Conservation (phyloP, 2,329 filamentous ascomycete species). For the Chaetomiaceae sp. region DNA sequence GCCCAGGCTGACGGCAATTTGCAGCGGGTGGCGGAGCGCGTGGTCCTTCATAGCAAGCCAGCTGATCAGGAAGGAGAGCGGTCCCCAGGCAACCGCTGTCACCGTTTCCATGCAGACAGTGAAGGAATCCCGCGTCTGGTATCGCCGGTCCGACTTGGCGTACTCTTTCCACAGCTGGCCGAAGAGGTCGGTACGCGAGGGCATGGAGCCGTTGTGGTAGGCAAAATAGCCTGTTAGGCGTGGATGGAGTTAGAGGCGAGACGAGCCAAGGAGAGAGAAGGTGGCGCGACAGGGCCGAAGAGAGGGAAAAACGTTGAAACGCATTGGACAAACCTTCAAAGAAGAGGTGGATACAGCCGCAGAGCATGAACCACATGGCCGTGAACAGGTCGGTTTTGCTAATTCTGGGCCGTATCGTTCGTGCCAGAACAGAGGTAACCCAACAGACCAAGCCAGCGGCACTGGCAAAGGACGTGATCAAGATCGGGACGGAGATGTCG, state of each 20-base stretch:
- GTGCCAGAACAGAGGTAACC: background rate
- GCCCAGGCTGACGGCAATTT: conserved; percentile 4
- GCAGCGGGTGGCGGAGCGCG: conserved; percentile 9
- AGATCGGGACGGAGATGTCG: background rate
- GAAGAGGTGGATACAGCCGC: conserved; percentile 47
- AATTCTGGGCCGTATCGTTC: background rate
- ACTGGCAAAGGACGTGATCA: background rate
- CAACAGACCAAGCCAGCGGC: background rate
- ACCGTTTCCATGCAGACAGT: conserved; percentile 9
- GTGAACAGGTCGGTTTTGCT: conserved; percentile 5
- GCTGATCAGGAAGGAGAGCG: conserved; percentile 7
- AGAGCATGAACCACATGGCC: conserved; percentile 61
- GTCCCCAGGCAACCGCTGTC: conserved; percentile 9
- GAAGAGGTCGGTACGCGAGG: conserved; percentile 4
- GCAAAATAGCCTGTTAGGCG: conserved; percentile 1
- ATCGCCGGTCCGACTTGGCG: conserved; percentile 7
- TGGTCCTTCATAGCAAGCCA: conserved; percentile 4
- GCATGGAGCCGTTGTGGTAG: conserved; percentile 1
- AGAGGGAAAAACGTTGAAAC: background rate
- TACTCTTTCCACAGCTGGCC: conserved; percentile 16
- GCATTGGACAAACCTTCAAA: conserved; percentile 37
- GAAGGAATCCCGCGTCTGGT: conserved; percentile 3
- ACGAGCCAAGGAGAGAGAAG: background rate
- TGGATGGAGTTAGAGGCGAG: background rate
- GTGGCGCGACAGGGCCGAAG: no score